These are phyloP conservation scores for Nadsonia fulvescens DNA, from an alignment of 805 yeast species.

Conservation along the genomic window DNA sequence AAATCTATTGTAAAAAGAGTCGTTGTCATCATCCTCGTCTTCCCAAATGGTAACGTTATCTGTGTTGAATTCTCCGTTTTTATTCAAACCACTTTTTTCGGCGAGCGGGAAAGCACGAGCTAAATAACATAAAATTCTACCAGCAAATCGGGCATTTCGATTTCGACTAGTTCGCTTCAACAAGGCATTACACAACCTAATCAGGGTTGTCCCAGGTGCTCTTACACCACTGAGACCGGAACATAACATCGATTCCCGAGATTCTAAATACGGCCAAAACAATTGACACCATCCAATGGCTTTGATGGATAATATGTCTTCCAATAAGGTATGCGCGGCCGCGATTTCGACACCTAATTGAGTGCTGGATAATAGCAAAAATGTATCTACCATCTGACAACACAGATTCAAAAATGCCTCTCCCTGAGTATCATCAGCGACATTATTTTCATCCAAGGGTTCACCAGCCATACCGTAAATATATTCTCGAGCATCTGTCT, in stretches of 20 bases:
- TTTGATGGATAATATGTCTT: constrained; percentile 18
- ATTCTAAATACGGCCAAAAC: constrained; percentile 19
- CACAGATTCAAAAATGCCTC: too few species aligned
- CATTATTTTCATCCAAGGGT: too few species aligned
- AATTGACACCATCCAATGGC: constrained; percentile 18
- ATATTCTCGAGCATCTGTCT: too few species aligned
- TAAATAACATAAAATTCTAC: constrained; percentile 18
- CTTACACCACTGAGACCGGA: constrained; percentile 13
- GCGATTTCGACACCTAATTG: too few species aligned
- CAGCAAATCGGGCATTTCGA: constrained; percentile 18
- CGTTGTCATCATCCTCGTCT: constrained; percentile 6
- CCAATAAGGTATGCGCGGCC: too few species aligned
- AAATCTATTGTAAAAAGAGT: constrained; percentile 8
- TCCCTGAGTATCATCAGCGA: too few species aligned
- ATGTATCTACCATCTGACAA: too few species aligned
- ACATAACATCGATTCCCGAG: constrained; percentile 14
- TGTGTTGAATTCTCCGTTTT: constrained; percentile 18
- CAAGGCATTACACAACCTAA: constrained; percentile 19
- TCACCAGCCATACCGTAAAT: too few species aligned
- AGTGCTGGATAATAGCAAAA: too few species aligned
- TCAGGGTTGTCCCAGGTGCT: constrained; percentile 19
- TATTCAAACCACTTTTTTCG: constrained; percentile 21
- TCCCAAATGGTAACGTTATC: constrained; percentile 18
- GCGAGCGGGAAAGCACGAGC: constrained; percentile 20
- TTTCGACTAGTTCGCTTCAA: constrained; percentile 18